A percentile compares a stretch with the other conserved stretches of the same genome.
Evolutionary conservation across 768 basidiomycete genomes (phyloP).

Genomic region (Tulasnella sp.): DNA sequence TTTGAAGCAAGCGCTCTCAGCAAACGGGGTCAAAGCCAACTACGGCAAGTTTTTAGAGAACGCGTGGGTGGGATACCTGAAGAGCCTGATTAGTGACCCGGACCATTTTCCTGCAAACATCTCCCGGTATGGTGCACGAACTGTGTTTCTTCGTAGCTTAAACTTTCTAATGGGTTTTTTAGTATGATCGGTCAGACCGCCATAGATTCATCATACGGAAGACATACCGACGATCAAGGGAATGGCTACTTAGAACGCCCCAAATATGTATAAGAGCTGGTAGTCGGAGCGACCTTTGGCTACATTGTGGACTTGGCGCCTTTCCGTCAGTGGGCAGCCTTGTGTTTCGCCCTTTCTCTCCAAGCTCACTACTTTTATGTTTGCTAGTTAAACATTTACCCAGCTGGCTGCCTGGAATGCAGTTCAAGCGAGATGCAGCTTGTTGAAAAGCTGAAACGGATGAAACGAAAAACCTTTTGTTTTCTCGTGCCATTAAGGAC

Average conservation of each 20-base stretch:
- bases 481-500: neutral
- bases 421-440: constrained; percentile 10
- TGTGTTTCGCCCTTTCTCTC: neutral
- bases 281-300: neutral
- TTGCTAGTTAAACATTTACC: constrained; percentile 13
- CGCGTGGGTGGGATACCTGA: neutral
- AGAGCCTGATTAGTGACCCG: neutral
- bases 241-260: neutral
- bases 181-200: neutral
- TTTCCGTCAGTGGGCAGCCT: neutral
- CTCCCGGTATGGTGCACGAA: neutral
- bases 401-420: constrained; percentile 15
- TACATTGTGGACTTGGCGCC: neutral
- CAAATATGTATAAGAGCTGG: neutral
- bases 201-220: neutral
- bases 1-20: neutral
- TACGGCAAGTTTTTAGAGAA: neutral
- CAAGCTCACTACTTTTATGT: too few relatives aligned
- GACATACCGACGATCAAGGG: neutral
- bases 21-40: neutral
- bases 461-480: neutral
- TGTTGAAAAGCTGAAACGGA: neutral
- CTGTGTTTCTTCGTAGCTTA: neutral
- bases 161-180: neutral
- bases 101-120: neutral